Percentiles rank a stretch among this genome's conserved stretches.
These are phyloP conservation scores for Candida patagonica DNA, from an alignment of 805 yeast genomes.

Conservation along the genomic window DNA sequence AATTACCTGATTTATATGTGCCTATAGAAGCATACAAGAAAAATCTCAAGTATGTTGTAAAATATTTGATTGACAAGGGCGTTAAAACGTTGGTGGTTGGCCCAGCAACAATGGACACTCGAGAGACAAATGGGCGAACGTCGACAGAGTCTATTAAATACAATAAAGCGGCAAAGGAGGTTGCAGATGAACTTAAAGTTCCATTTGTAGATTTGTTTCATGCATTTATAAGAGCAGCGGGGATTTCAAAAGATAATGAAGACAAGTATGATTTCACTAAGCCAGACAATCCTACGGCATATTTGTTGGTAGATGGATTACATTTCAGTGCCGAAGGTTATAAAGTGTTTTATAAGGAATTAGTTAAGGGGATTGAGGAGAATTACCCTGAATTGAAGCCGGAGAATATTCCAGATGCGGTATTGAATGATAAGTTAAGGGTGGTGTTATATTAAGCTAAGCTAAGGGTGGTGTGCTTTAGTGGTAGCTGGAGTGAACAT, in stretches of 20 bases:
- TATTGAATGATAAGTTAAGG: too few species aligned
- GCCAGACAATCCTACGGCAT: not conserved
- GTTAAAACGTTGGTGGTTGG: conserved; percentile 50
- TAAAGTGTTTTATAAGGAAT: conserved; percentile 35
- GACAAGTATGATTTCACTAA: not conserved
- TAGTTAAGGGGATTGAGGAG: conserved; percentile 32
- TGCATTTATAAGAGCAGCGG: conserved; percentile 30
- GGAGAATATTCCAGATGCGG: conserved; percentile 24
- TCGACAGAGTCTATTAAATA: conserved; percentile 40
- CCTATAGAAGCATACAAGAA: conserved; percentile 38
- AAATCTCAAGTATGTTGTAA: conserved; percentile 40
- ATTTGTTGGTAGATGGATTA: conserved; percentile 43
- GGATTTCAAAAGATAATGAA: not conserved
- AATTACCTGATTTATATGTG: conserved; percentile 38
- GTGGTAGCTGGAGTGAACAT: too few species aligned
- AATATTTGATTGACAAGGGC: conserved; percentile 31
- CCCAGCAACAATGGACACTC: conserved; percentile 42
- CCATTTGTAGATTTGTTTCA: conserved; percentile 51
- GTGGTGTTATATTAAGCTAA: too few species aligned
- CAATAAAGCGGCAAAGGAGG: conserved; percentile 37
- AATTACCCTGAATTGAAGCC: conserved; percentile 43
- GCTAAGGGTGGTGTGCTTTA: too few species aligned
- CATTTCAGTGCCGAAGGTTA: conserved; percentile 53
- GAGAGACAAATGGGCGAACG: conserved; percentile 30
- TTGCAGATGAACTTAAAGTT: conserved; percentile 38